Evolutionary conservation across 2,329 filamentous ascomycete genomes (phyloP), one percentile per base, ranked within the genome.

Genomic region (Penicillium sp.): DNA sequence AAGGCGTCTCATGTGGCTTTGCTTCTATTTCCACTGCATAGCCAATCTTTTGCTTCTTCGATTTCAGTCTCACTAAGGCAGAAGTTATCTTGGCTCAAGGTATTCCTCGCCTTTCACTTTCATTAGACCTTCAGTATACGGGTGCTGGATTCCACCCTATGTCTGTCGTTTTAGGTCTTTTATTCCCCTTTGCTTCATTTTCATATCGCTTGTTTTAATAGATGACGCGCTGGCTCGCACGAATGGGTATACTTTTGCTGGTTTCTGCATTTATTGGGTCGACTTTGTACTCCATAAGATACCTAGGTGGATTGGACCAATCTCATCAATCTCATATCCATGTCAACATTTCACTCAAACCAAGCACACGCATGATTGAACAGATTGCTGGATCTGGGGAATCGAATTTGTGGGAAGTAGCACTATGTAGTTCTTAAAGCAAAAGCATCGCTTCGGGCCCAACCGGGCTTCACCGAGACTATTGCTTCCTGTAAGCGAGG

Each of bases 141-240:
- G 28, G 42, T 45, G 42, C 42, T 4, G 42, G 42, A 34, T 37
- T 32, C 24, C 36, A 35, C 42, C 35, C 10, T 28, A 34, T 52
- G 41, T 50, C 50, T 55, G 40, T 54, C 50, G 35, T 50, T 56
- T 46, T 47, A 55, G 54, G 47, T 52, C 40, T 42, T 18, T 34
- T 10, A 16, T 24, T 35, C 9, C 40, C 43, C 14, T 29, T 42
- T 41, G 36, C 29, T 22, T 39, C 16, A 32, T 16, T 10, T 37
- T 18, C 4, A 38, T 27, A 38, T 27, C 29, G 14, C 27, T 3
- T 44, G 24, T 49, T 47, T 52, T 52, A 54, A 43, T 56, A 54
- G 42, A 56, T 50, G 41, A 44, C 35, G 45, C 49, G 54, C 54
- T 52, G 49, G 49, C 13, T 42, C 51, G 53, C 51, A 45, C 43